Evolutionary conservation across 805 yeast genomes (phyloP).

Genomic region (Candida namnaoensis): DNA sequence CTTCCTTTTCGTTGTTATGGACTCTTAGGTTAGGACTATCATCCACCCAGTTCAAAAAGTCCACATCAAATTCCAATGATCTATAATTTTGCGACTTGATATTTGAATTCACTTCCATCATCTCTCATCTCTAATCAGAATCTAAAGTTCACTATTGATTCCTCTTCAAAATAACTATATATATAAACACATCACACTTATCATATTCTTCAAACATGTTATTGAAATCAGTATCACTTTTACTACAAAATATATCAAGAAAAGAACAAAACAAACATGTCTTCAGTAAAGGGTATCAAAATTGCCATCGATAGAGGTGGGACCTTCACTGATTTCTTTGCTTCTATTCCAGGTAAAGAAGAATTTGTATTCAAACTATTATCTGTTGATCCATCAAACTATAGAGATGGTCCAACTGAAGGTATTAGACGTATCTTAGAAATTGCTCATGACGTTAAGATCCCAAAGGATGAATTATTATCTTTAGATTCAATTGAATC

Average conservation of each 20-base stretch:
- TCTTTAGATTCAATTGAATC: conserved; percentile 23
- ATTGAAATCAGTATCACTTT: too few species aligned
- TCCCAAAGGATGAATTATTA: conserved; percentile 18
- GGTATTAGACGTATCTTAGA: conserved; percentile 34
- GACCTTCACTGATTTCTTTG: conserved; percentile 37
- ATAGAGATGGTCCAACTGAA: conserved; percentile 37
- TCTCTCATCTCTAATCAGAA: too few species aligned
- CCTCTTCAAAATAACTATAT: too few species aligned
- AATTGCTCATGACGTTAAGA: conserved; percentile 12
- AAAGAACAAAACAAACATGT: neutral
- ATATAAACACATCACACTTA: too few species aligned
- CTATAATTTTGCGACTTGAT: too few species aligned
- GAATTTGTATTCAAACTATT: conserved; percentile 29
- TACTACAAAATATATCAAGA: neutral
- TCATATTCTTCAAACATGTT: too few species aligned
- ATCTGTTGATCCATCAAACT: conserved; percentile 34
- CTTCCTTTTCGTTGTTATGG: too few species aligned
- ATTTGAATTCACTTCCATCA: too few species aligned
- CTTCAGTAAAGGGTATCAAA: neutral
- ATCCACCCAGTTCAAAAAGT: too few species aligned
- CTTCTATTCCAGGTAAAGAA: conserved; percentile 32
- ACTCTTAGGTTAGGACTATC: too few species aligned
- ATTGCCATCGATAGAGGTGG: conserved; percentile 23
- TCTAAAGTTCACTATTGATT: too few species aligned
- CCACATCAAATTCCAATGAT: too few species aligned